Evolutionary conservation across 202 grass and related monocot species (phyloP).

Genomic region (Saccharum hybrid): DNA sequence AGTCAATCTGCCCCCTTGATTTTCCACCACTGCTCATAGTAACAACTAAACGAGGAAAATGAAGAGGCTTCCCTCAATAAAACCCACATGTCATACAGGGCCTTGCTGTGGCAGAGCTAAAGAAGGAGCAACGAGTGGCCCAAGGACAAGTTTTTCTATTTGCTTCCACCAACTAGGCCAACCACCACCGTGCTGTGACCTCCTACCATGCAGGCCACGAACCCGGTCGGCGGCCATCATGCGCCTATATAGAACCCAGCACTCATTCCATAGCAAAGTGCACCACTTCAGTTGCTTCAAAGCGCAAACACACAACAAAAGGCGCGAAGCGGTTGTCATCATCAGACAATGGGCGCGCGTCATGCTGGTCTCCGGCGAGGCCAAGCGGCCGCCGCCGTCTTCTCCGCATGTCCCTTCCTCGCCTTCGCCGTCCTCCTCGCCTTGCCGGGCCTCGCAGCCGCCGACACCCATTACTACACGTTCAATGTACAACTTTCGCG

Average conservation of each 20-base stretch:
- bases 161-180: conserved; percentile 44
- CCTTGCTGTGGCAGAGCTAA: not conserved
- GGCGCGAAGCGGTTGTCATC: not conserved
- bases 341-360: conserved; percentile 29
- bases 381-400: not conserved
- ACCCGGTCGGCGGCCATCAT: conserved; percentile 13
- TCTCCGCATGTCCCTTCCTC: conserved; percentile 40
- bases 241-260: conserved; percentile 49
- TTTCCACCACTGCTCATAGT: no score
- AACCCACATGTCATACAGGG: not conserved
- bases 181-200: conserved; percentile 56
- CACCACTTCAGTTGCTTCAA: conserved; percentile 57
- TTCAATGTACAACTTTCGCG: conserved; percentile 41
- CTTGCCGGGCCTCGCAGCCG: conserved; percentile 40
- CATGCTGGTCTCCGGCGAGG: conserved; percentile 12
- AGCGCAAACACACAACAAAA: conserved; percentile 22
- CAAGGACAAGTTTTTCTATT: conserved; percentile 28
- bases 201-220: conserved; percentile 59
- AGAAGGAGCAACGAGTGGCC: conserved; percentile 24
- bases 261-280: conserved; percentile 35
- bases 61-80: no score
- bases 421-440: conserved; percentile 37
- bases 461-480: conserved; percentile 48
- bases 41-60: no score
- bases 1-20: no score